Evolutionary conservation across 768 basidiomycete genomes (phyloP), one percentile per base, ranked within the genome.

Genomic region (Russula brevipes): DNA sequence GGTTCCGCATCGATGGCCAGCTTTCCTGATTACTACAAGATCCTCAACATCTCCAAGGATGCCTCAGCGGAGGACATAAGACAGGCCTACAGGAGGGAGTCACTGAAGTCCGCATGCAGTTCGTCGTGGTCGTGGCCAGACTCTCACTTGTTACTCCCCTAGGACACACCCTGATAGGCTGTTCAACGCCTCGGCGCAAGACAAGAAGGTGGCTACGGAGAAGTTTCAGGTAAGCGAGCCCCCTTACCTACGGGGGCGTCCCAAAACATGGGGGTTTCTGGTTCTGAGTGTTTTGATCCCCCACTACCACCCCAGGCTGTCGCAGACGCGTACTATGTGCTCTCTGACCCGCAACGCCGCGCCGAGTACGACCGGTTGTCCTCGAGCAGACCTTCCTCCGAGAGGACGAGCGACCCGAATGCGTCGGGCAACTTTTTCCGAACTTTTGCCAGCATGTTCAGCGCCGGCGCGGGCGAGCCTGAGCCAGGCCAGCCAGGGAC

Each of bases 311-410:
- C 57, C n/a, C 71, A 89, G 88, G 85, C 88, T 8, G 86, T 97
- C 66, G 93, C 94, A 57, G 94, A 97, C 73, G 94, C 94, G 17
- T 96, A 96, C 76, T 97, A 91, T 72, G 89, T 95, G 33, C 83
- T 98, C 42, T 93, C 91, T 3, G 92, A 97, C 73, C 74, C 85
- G 4, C 79, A 80, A 47, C 80, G 89, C 61, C 82, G 87, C 61
- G 78, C 73, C 69, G 89, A 92, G 73, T 92, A 92, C 66, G 91
- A 92, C 67, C 66, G 67, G 0, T 74, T 91, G 0, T 88, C 88
- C 70, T 73, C 77, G n/a, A 80, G 84, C 8, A 82, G 82, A 55
- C 66, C 80, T 8, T 70, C 72, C 17, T 71, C 76, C 39, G 83
- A 85, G 68, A 81, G 76, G 56, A 82, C 85, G 12, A 77, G 76